Base-by-base conservation (phyloP, 2,329 filamentous ascomycete genomes). In the Cytospora schulzeri region DNA sequence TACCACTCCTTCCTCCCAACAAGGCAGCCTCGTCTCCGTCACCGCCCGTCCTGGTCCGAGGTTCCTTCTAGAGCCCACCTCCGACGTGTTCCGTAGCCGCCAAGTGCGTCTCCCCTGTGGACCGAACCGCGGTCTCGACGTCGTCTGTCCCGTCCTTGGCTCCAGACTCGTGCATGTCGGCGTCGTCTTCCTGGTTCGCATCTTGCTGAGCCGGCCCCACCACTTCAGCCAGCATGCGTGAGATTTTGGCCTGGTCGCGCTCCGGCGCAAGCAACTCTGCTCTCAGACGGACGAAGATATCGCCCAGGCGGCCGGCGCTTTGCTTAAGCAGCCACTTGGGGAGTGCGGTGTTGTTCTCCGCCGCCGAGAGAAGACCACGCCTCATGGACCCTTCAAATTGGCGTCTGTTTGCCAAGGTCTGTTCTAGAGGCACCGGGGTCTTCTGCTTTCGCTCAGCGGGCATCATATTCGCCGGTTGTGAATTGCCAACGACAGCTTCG, bases 211-310 rank as follows among this genome's bases (percentile, higher is more conserved):
- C 24, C 4, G 38, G 28, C 45, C 17, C 22, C 19, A 15, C 24
- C 15, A 33, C 4, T 11, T 45, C 58, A 60, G 41, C 33, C 50
- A 60, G 58, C 50, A 60, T 54, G 24, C 33, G 33, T 28, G 29
- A 17, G 7, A 61, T 50, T 38, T 33, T 56, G 52, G 38, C 19
- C 38, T 50, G 38, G 22, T 62, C 38, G 26, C 59, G 52, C 35
- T 33, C 3, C 24, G 14, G 29, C 15, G 51, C 53, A 5, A 62
- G 6, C 2, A 56, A 24, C 38, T 56, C 59, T 26, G 29, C 24
- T 29, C 48, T 56, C 28, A 62, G 22, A 28, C 38, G 59, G n/a
- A 35, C 38, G 28, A 41, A 56, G 29, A 28, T 19, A 22, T 28
- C 38, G 22, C 59, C 41, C 4, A 56, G 52, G 29, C 52, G 5